phyloP scores from a whole-genome alignment of 768 basidiomycete genomes.

The Bullera alba region DNA sequence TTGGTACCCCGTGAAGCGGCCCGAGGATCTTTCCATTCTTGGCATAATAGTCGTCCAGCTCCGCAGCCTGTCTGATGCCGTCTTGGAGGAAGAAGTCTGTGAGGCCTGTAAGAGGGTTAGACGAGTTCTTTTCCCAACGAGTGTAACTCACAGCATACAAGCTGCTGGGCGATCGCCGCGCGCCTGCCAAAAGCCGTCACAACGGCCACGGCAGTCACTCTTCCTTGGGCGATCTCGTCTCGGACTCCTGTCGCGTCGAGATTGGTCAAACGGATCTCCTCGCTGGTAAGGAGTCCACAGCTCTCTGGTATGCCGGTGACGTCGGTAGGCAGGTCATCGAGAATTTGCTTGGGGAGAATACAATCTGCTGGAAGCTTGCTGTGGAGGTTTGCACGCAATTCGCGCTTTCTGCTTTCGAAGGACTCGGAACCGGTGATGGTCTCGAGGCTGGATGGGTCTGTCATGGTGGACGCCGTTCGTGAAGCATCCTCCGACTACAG shows the following conservation, averaged over 20 bases:
- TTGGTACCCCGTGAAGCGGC: slow-evolving; percentile 31
- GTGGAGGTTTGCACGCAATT: not conserved
- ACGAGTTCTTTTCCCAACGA: no score
- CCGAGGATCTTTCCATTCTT: slow-evolving; percentile 20
- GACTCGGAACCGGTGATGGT: not conserved
- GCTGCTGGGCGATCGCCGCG: slow-evolving; percentile 44
- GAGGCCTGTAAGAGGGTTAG: no score
- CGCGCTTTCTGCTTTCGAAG: not conserved
- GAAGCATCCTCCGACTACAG: no score
- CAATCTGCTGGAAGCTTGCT: not conserved
- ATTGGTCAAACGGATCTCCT: not conserved
- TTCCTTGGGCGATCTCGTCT: not conserved
- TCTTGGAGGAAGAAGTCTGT: slow-evolving; percentile 7
- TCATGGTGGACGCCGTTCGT: not conserved
- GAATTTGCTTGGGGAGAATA: not conserved
- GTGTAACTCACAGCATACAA: slow-evolving; percentile 39
- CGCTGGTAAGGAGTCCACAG: not conserved
- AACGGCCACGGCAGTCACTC: slow-evolving; percentile 41
- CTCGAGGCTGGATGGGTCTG: not conserved
- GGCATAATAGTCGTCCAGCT: slow-evolving; percentile 18
- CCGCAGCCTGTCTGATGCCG: not conserved
- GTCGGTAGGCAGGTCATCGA: not conserved
- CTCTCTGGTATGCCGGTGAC: not conserved
- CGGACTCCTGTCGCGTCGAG: not conserved
- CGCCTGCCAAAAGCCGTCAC: slow-evolving; percentile 45